Evolutionary conservation across 78 protist genomes (phyloP).

Genomic region (Blattamonas nauphoetae): DNA sequence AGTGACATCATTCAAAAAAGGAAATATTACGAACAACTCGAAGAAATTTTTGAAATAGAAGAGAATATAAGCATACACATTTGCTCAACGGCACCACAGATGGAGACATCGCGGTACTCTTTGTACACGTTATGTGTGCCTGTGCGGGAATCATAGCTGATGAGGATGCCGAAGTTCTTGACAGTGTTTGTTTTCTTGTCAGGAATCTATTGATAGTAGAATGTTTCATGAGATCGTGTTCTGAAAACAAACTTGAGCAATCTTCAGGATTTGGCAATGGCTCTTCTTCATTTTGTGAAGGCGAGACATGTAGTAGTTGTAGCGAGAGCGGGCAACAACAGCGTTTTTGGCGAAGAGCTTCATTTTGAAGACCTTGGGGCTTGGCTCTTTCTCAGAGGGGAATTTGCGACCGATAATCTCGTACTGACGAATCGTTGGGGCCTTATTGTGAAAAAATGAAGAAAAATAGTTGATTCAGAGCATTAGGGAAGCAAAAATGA

Average conservation of each 20-base stretch:
- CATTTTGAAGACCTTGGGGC: conserved; percentile 88
- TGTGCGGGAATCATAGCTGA: conserved; percentile 86
- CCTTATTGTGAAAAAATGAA: too few species aligned
- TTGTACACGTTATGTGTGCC: conserved; percentile 95
- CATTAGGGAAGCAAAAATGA: too few species aligned
- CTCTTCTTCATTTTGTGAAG: conserved; percentile 80
- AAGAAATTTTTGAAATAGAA: neutral
- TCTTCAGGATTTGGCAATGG: conserved; percentile 80
- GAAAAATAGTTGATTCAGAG: too few species aligned
- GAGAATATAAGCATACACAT: conserved; percentile 18
- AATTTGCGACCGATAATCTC: neutral
- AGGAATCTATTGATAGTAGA: conserved; percentile 38
- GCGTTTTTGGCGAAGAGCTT: conserved; percentile 86
- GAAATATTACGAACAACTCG: neutral
- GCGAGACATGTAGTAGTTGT: conserved; percentile 89
- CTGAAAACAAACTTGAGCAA: conserved; percentile 48
- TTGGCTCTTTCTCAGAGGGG: conserved; percentile 24
- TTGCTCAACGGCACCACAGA: conserved; percentile 68
- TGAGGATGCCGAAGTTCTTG: conserved; percentile 89
- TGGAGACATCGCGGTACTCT: conserved; percentile 79
- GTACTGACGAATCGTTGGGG: too few species aligned
- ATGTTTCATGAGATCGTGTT: neutral
- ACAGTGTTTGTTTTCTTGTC: conserved; percentile 63
- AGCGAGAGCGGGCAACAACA: conserved; percentile 83
- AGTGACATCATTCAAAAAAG: neutral